Base-by-base conservation (phyloP, 1,284 basidiomycete species). In the Irpex sp. region DNA sequence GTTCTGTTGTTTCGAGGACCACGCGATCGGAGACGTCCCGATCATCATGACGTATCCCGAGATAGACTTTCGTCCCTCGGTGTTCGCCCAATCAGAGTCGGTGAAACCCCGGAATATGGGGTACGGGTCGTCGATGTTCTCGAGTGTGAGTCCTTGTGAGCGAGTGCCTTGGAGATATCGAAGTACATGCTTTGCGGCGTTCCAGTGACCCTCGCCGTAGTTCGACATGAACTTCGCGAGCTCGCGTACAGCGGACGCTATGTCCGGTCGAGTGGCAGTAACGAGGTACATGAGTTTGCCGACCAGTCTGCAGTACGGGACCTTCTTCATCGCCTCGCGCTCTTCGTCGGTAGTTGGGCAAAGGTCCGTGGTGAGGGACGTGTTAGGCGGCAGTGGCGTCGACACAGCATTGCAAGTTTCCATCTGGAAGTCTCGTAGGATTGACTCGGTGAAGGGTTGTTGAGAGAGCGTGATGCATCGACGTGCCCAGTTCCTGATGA, bases 401-500 rank as follows among this genome's bases (percentile, higher is more conserved):
- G 54, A 35, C 18, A 68, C 57, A 0, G 72, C 63, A 12, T 65
- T 68, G 6, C 54, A 21, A 18, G 69, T 64, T 0, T 55, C 9
- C 19, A 74, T 57, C 12, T 65, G 56, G 62, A 70, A 74, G 2
- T 67, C 58, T 7, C 60, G 48, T 12, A 77, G 63, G 16, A 78
- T 66, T 3, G 62, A 51, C 8, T 69, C 53, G 51, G 73, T 69
- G 63, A 75, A 76, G 7, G 63, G 48, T 1, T 63, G 60, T 45
- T 76, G 75, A 0, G 63, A 67, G n/a, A 77, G 63, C 18, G 65
- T 59, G 19, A 77, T 67, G 2, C 70, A 74, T 5, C 70, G 53
- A 1, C 55, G 61, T 2, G 55, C 42, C 14, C 66, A 56, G 56
- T 77, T 68, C 10, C 72, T 67, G 3, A 55, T 59, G 59, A 78